Base-by-base conservation (phyloP, 1,139 yeast species). In the Hanseniaspora uvarum region DNA sequence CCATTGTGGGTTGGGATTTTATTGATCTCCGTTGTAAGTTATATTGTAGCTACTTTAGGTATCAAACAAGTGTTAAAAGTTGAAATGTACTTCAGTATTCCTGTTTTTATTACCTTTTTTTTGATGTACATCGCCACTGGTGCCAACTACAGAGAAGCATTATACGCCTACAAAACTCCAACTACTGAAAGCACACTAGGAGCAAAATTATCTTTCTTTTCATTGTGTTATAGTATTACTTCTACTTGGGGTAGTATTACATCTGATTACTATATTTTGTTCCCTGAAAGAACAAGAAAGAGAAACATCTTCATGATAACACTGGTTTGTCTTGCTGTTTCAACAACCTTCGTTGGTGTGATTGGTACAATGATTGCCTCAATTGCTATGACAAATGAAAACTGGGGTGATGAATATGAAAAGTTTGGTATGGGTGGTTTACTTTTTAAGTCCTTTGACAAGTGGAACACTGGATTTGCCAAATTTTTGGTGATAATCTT, bases 181-280 rank as follows among this genome's bases (percentile, higher is more conserved):
- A 2, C 34, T 7, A 76, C 72, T 21, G 55, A 71, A 1, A 73
- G 78, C 1, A 65, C 72, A 12, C 72, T 74, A 51, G 95, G 94
- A 8, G 78, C 80, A 64, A 80, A 86, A 78, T 66, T 87, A 31
- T 77, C 87, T 18, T 84, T 80, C 65, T 86, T 86, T 63, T 78
- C 89, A 1, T 71, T 86, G 49, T 75, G 83, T 37, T 86, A 85
- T 63, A 83, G 95, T 33, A 80, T 83, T 46, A 86, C 96, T 3
- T 78, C 89, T 1, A 86, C 95, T 1, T 88, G 96, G 96, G 94
- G 94, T 37, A 83, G 92, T 5, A 78, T 84, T 57, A 86, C 95
- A 1, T 76, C 92, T 0, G 96, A 88, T 67, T 88, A 87, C 66
- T 86, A 85, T 65, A 80, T 87, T 52, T 72, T 86, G 54, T 81